These are phyloP conservation scores for Tetracentron sinense DNA, from an alignment of 164 flowering plant species.

Conservation along the genomic window DNA sequence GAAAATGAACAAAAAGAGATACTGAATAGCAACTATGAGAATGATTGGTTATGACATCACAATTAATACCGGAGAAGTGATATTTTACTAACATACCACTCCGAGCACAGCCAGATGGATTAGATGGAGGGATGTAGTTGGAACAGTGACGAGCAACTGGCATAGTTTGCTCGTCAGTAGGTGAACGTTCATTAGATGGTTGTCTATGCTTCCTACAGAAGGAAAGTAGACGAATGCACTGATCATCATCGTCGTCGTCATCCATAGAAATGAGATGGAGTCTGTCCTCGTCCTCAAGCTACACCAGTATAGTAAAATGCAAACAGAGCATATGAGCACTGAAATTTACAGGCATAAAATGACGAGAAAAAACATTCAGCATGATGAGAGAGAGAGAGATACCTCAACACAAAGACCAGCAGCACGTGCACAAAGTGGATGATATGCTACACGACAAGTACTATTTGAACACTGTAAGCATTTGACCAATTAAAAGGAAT, in stretches of 20 bases:
- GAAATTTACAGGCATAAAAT: not conserved
- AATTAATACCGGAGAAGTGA: not conserved
- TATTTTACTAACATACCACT: conserved; percentile 43
- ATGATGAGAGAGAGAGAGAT: conserved; percentile 2
- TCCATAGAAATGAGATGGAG: conserved; percentile 64
- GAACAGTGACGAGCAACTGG: conserved; percentile 34
- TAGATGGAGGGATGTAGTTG: conserved; percentile 58
- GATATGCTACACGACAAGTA: conserved; percentile 85
- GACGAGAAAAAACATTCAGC: not conserved
- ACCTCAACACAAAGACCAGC: conserved; percentile 99
- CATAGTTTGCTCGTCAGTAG: conserved; percentile 39
- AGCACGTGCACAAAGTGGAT: conserved; percentile 99
- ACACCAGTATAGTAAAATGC: conserved; percentile 11
- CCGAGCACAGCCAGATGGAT: conserved; percentile 97
- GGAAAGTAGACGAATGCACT: conserved; percentile 84
- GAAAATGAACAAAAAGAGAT: not conserved
- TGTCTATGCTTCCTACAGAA: conserved; percentile 92
- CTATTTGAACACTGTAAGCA: conserved; percentile 76
- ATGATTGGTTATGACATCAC: not conserved
- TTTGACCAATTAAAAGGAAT: not conserved
- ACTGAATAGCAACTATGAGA: not conserved
- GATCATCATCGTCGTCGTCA: conserved; percentile 86
- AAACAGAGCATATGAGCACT: conserved; percentile 6
- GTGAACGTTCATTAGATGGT: conserved; percentile 57
- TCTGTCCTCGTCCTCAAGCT: conserved; percentile 92